Base-by-base conservation (phyloP, 225 moss, liverwort and hornwort species). In the Sphagnum tenellum region DNA sequence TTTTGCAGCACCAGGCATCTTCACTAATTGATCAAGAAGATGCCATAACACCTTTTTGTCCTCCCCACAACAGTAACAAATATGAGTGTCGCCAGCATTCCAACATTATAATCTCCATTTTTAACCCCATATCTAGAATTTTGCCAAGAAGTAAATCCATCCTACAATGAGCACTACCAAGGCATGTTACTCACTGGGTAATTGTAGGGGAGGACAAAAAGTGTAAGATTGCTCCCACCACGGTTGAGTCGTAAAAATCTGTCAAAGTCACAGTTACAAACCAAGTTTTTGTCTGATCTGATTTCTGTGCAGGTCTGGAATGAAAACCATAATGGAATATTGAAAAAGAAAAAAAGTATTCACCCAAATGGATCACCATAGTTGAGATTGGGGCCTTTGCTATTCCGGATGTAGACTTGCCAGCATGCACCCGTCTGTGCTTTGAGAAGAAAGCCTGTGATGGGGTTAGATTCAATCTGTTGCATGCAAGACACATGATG, bases 301-400 rank as follows among this genome's bases (percentile, higher is more conserved):
- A 29, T 29, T 29, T 29, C 29, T 29, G 29, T 29, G 29, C 29
- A 29, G 29, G 29, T 29, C 29, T 29, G 29, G 29, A 29, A 29
- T 29, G 29, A 29, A 29, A 29, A 29, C 29, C 29, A 29, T 29
- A 29, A 29, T 29, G 29, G 29, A 29, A 29, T 29, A 29, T 29
- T 29, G 52, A 52, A 52, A 52, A 52, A 52, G 29, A 2, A 14
- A 6, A 66, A 14, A 59, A 46, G 58, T 67, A 50, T 84, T 73
- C 72, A 98, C 96, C 98, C 98, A 68, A 98, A 98, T 53, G 98
- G 98, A 70, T 98, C 98, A 69, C 98, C 98, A 57, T 93, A 98
- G 68, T 86, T 85, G 77, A 88, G 81, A 71, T 90, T 92, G 66
- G 89, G 80, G 73, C 93, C 83, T 77, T 93, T 93, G 74, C 98